These are phyloP conservation scores for Jatropha curcas DNA, from an alignment of 345 rosid genomes.

Conservation along the genomic window DNA sequence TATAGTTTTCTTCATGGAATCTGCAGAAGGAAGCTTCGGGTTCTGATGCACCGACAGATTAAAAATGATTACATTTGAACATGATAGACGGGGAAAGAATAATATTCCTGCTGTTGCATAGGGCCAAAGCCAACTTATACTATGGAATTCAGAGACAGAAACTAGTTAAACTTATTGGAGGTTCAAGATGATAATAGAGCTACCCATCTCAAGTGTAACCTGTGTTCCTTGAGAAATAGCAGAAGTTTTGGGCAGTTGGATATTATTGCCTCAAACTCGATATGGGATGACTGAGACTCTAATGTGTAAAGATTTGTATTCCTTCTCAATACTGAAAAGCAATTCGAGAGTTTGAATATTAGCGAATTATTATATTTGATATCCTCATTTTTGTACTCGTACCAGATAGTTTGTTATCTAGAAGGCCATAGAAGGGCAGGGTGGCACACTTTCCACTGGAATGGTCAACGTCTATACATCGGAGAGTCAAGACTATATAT, in stretches of 20 bases:
- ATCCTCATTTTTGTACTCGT: no score
- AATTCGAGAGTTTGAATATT: not conserved
- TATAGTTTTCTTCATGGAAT: slow-evolving; percentile 1
- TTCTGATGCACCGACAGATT: slow-evolving; percentile 49
- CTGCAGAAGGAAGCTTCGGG: slow-evolving; percentile 39
- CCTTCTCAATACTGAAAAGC: not conserved
- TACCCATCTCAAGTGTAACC: slow-evolving; percentile 43
- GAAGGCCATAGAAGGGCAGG: slow-evolving; percentile 43
- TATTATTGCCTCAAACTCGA: slow-evolving; percentile 38
- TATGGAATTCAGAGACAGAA: slow-evolving; percentile 38
- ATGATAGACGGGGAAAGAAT: slow-evolving; percentile 51
- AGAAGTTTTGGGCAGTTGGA: slow-evolving; percentile 43
- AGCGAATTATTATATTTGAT: no score
- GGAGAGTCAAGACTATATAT: slow-evolving; percentile 52
- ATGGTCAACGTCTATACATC: slow-evolving; percentile 41
- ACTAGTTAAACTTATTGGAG: slow-evolving; percentile 21
- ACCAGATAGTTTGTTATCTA: slow-evolving; percentile 42
- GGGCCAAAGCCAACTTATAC: slow-evolving; percentile 37
- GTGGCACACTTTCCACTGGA: slow-evolving; percentile 47
- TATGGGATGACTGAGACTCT: slow-evolving; percentile 52
- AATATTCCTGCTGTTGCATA: slow-evolving; percentile 47
- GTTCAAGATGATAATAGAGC: slow-evolving; percentile 28
- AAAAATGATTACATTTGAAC: slow-evolving; percentile 41
- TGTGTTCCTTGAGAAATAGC: slow-evolving; percentile 50
- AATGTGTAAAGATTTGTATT: slow-evolving; percentile 35